Base-by-base conservation (phyloP, 2,329 filamentous ascomycete species). In the Orbilia quercus region DNA sequence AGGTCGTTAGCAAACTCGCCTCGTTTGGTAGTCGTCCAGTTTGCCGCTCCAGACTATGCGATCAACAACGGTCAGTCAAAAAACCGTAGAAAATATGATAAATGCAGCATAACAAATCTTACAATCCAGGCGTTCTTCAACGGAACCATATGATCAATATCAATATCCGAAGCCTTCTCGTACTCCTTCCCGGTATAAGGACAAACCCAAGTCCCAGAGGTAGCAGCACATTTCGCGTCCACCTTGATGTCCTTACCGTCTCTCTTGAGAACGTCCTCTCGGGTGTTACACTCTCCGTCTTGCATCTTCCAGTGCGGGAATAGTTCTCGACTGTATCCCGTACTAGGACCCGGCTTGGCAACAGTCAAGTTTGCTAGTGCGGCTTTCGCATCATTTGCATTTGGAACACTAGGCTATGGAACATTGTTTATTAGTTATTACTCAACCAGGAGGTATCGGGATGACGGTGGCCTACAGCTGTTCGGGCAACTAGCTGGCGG, bases 111-210 rank as follows among this genome's bases (percentile, higher is more conserved):
- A 48, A 36, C 12, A 59, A 50, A 36, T 60, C 75, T 14, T 76
- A 78, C 74, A 90, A 72, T 87, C 91, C 90, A 94, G 3, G 91
- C 90, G 78, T 93, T 91, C 79, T 89, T 89, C 73, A 96, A 80
- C 0, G 91, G 91, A 1, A 96, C 90, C 81, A 95, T 84, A 79
- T 95, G 91, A 80, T 95, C 91, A 71, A 95, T 94, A 76, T 94
- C 90, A 0, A 95, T 80, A 76, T 93, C 89, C 16, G 84, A 85
- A 0, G 90, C 86, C 0, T 83, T 82, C 0, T 86, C 89, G 89
- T 89, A 92, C 0, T 84, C 87, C 0, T 82, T 88, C 14, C 90
- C 90, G 78, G 94, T 91, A 79, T 90, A 95, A 0, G 90, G 89
- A 36, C 86, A 89, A 42, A 80, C 81, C 91, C 91, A 95, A 0